A percentile compares a stretch with the other conserved stretches of the same genome.
Evolutionary conservation across 164 flowering plant species (phyloP).

Genomic region (Protea cynaroides): DNA sequence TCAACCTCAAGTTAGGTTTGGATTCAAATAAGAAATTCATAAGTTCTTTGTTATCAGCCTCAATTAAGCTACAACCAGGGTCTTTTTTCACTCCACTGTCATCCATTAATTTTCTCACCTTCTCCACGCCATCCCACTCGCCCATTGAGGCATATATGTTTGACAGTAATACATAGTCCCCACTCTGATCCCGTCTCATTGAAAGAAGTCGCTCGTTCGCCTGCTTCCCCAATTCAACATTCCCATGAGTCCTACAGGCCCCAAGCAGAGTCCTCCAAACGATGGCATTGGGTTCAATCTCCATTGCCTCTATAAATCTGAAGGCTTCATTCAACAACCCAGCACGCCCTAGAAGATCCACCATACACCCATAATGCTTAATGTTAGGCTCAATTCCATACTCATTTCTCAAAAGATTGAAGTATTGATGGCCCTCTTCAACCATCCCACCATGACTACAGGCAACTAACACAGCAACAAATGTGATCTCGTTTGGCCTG

Average conservation of each 20-base stretch:
- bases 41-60: constrained; percentile 33
- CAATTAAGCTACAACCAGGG: constrained; percentile 42
- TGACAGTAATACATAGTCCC: constrained; percentile 59
- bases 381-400: constrained; percentile 57
- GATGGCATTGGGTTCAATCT: constrained; percentile 50
- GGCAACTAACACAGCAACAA: constrained; percentile 54
- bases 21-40: constrained; percentile 44
- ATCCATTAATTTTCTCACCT: constrained; percentile 65
- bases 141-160: constrained; percentile 59
- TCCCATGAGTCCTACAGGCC: constrained; percentile 58
- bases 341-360: constrained; percentile 63
- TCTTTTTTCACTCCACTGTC: constrained; percentile 49
- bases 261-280: constrained; percentile 77
- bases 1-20: constrained; percentile 15
- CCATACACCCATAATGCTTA: constrained; percentile 72
- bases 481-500: constrained; percentile 57
- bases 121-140: constrained; percentile 56
- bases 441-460: constrained; percentile 73
- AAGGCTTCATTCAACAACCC: constrained; percentile 58
- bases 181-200: constrained; percentile 52
- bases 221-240: constrained; percentile 48
- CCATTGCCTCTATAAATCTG: constrained; percentile 46
- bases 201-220: constrained; percentile 45
- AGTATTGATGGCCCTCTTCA: constrained; percentile 47
- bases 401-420: constrained; percentile 38